phyloP scores from a whole-genome alignment of 345 rosid genomes.

The Hibiscus syriacus region DNA sequence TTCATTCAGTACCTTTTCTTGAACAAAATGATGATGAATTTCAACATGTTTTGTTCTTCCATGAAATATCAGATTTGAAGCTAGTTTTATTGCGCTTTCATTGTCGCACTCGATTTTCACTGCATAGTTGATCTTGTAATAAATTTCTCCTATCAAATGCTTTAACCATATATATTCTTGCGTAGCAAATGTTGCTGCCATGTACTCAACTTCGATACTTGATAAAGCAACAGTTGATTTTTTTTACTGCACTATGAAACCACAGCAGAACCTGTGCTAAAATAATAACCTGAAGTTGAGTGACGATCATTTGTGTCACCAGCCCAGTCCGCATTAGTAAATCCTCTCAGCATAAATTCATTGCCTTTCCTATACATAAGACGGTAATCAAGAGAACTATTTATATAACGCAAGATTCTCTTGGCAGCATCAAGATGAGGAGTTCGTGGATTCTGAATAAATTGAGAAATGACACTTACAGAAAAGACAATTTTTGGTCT shows the following conservation, averaged over 20 bases:
- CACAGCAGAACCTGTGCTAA: not conserved
- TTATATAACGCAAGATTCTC: too few relatives aligned
- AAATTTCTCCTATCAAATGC: too few relatives aligned
- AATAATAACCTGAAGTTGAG: not conserved
- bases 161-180: too few relatives aligned
- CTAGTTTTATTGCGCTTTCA: too few relatives aligned
- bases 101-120: too few relatives aligned
- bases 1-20: too few relatives aligned
- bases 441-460: not conserved
- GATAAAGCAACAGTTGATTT: too few relatives aligned
- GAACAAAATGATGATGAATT: too few relatives aligned
- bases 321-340: constrained; percentile 1
- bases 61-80: too few relatives aligned
- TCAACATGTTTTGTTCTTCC: too few relatives aligned
- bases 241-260: constrained; percentile 4
- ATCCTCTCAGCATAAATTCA: not conserved
- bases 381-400: not conserved
- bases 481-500: constrained; percentile 3
- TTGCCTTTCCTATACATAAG: not conserved
- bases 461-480: constrained; percentile 3
- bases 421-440: not conserved
- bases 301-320: not conserved
- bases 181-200: not conserved
- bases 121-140: too few relatives aligned
- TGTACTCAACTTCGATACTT: too few relatives aligned